These are phyloP conservation scores for Metschnikowia vanudenii DNA, from an alignment of 805 yeast species.

Conservation along the genomic window DNA sequence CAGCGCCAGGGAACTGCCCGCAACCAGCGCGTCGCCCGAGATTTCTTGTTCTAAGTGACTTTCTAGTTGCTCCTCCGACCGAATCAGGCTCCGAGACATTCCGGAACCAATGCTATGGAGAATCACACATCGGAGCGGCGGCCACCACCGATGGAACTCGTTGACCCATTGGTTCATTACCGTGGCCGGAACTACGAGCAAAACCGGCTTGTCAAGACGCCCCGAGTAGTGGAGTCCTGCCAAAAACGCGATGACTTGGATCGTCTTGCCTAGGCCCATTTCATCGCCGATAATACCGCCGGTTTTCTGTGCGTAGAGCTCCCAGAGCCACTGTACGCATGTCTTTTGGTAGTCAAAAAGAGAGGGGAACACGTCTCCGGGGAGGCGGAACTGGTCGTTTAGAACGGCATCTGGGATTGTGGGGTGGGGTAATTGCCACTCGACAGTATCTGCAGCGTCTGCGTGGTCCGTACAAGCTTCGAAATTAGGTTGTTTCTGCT, in stretches of 20 bases:
- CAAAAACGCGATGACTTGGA: constrained; percentile 85
- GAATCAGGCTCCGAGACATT: constrained; percentile 42
- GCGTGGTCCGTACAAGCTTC: too few species aligned
- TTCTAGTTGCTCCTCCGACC: constrained; percentile 50
- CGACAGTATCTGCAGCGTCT: too few species aligned
- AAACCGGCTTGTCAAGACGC: constrained; percentile 67
- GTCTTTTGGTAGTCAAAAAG: constrained; percentile 93
- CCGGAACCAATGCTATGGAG: constrained; percentile 93
- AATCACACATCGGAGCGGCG: constrained; percentile 81
- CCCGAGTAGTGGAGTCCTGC: constrained; percentile 89
- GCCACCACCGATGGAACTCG: constrained; percentile 98
- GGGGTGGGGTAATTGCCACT: constrained; percentile 59
- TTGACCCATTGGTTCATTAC: constrained; percentile 96
- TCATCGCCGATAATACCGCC: constrained; percentile 98
- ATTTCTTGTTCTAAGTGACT: constrained; percentile 45
- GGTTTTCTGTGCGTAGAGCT: constrained; percentile 78
- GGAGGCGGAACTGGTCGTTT: constrained; percentile 67
- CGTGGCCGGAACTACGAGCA: constrained; percentile 95
- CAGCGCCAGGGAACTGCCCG: background rate
- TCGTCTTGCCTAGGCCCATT: constrained; percentile 97
- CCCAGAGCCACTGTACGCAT: constrained; percentile 97
- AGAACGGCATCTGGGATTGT: constrained; percentile 69
- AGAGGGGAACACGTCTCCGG: constrained; percentile 87
- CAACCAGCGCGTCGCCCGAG: constrained; percentile 30
- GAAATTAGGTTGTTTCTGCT: too few species aligned